Conservation (phyloP, 2,329 filamentous ascomycete species). For the Cladobotryum protrusum region DNA sequence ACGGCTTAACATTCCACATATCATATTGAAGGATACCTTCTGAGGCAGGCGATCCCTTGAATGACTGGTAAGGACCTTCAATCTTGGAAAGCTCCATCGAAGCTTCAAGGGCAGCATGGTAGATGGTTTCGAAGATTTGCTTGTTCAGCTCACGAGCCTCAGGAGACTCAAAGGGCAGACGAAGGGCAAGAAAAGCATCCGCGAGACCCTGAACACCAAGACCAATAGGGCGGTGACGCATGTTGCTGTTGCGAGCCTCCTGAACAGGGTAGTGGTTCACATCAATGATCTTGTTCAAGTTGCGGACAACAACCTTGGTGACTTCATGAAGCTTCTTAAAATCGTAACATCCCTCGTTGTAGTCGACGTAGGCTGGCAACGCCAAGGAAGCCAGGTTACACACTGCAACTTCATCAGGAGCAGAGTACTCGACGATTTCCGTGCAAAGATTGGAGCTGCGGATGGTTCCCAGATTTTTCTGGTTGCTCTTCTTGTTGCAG, state of each 20-base stretch:
- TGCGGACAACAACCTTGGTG: slow-evolving; percentile 83
- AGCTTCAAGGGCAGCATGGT: slow-evolving; percentile 87
- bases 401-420: slow-evolving; percentile 95
- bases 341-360: slow-evolving; percentile 78
- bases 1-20: slow-evolving; percentile 94
- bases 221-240: slow-evolving; percentile 92
- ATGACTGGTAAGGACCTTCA: slow-evolving; percentile 80
- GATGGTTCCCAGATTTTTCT: slow-evolving; percentile 98
- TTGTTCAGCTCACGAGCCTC: slow-evolving; percentile 92
- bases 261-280: slow-evolving; percentile 97
- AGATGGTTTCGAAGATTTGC: slow-evolving; percentile 99
- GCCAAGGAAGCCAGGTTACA: slow-evolving; percentile 96
- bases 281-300: slow-evolving; percentile 97
- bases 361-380: slow-evolving; percentile 85
- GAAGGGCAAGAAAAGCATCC: slow-evolving; percentile 94
- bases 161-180: slow-evolving; percentile 92
- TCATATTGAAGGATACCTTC: slow-evolving; percentile 96
- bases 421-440: slow-evolving; percentile 95
- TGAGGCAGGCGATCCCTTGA: slow-evolving; percentile 88
- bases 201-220: slow-evolving; percentile 97
- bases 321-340: slow-evolving; percentile 97
- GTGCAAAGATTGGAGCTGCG: slow-evolving; percentile 98
- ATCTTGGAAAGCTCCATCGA: slow-evolving; percentile 81
- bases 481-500: slow-evolving; percentile 99
- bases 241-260: slow-evolving; percentile 92